Base-by-base conservation (phyloP, 2,329 filamentous ascomycete genomes). In the Emergomyces africanus region DNA sequence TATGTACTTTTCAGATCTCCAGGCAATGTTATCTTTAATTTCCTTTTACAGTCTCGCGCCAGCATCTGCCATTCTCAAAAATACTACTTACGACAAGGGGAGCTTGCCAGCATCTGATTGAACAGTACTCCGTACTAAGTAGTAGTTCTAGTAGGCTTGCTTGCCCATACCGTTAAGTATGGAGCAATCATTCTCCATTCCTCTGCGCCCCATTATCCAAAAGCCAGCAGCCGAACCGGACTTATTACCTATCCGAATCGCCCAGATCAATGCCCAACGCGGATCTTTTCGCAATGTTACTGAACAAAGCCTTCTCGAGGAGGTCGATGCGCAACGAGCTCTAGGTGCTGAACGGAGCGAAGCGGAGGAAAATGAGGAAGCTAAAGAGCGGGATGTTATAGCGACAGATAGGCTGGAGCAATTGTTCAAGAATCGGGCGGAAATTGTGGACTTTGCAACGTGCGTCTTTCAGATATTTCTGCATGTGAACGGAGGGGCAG, bases 251-350 rank as follows among this genome's bases (percentile, higher is more conserved):
- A 81, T 87, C 53, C 86, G 92, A 65, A 90, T 96, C 65, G 77
- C 81, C 60, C 89, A 91, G 64, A 86, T 96, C 67, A 88, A 90
- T 65, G 73, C 77, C 49, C 85, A 95, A 67, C 85, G 88, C 61
- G 89, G 89, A 15, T 88, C 89, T 28, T 95, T 97, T 70, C 86
- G 89, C 61, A 80, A 85, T 65, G 79, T 97, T 63, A 89, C 84
- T 55, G 88, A 95, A 71, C 80, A 84, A 56, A 81, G 83, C 49
- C 76, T 97, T 42, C 81, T 80, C 55, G 81, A 85, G 41, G 86
- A 94, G 67, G 85, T 94, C 20, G 74, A 75, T 44, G 73, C 72
- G 8, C 71, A 72, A 18, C 64, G 67, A 25, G 28, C 60, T 6
- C 74, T 75, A 33, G 77, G 76, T 28, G 23, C 60, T 6, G 74